Percentiles rank a stretch among this genome's conserved stretches.
phyloP scores from a whole-genome alignment of 2,329 filamentous ascomycete species.

The Arachnomyces sp. region DNA sequence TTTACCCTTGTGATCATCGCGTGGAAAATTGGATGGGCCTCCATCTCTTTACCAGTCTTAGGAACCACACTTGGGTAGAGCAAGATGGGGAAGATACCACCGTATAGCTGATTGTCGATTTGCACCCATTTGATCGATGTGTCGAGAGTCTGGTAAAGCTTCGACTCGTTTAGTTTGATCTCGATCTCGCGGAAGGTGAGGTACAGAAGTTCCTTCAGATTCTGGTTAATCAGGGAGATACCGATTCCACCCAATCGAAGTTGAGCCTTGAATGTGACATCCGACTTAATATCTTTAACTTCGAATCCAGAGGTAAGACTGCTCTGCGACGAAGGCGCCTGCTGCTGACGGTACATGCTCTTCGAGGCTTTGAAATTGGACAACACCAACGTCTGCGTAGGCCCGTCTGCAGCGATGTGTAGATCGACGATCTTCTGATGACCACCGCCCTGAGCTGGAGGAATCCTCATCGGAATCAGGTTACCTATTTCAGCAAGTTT shows the following conservation, averaged over 20 bases:
- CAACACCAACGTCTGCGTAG: constrained; percentile 86
- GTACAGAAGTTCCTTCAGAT: constrained; percentile 86
- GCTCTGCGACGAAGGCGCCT: constrained; percentile 46
- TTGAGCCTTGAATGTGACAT: constrained; percentile 81
- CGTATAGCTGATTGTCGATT: constrained; percentile 96
- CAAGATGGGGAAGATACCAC: constrained; percentile 94
- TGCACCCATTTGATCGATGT: constrained; percentile 97
- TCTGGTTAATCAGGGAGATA: constrained; percentile 85
- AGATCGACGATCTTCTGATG: constrained; percentile 87
- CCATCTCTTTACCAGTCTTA: constrained; percentile 92
- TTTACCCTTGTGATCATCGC: constrained; percentile 89
- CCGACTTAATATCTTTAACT: constrained; percentile 83
- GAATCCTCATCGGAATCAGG: constrained; percentile 84
- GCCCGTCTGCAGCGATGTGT: constrained; percentile 89
- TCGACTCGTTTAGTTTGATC: constrained; percentile 86
- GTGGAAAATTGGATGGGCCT: constrained; percentile 90
- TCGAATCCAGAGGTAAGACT: constrained; percentile 68
- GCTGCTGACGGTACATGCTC: constrained; percentile 74
- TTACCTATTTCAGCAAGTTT: constrained; percentile 96
- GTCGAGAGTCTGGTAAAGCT: constrained; percentile 82
- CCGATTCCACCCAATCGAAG: constrained; percentile 84
- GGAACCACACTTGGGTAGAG: constrained; percentile 96
- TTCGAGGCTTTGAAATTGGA: constrained; percentile 90
- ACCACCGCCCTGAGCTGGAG: constrained; percentile 52
- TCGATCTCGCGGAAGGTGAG: constrained; percentile 86